Base-by-base conservation (phyloP, 768 basidiomycete genomes). In the Lentinula raphanica region DNA sequence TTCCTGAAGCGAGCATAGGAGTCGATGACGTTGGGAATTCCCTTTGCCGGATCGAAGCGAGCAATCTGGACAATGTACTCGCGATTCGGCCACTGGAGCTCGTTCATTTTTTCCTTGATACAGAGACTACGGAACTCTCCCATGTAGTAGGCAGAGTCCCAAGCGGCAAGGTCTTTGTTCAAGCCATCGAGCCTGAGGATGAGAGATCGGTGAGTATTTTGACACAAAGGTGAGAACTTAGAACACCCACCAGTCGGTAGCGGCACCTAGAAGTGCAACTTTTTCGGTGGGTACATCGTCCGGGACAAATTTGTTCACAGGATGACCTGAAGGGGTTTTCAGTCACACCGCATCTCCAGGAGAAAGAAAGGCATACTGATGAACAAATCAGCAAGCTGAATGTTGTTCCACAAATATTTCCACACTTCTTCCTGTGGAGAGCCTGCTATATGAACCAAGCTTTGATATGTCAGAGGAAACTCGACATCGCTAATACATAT, bases 391-490 rank as follows among this genome's bases (percentile, higher is more conserved):
- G 91, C 88, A 29, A 87, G 79, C 68, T 92, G 80, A 66, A 98
- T 93, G 71, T 91, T 94, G 64, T 92, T 87, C 88, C 90, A 97
- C 13, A 98, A 81, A 72, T 94, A 98, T 65, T 94, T 83, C 94
- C 94, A 98, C 17, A 95, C 93, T 64, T 90, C 88, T 67, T 88
- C 85, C 67, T 95, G 93, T 21, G 92, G 90, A 12, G 92, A 93
- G 29, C 86, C 88, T 23, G 84, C 74, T 25, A 84, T 78, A 69
- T 94, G 90, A 23, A 92, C 85, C 40, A 97, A 35, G 21, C 51
- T 53, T 29, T 8, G 7, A 11, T 25, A 27, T 23, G 27, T 53
- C n/a, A 39, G 36, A 27, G 15, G n/a, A 38, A 4, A 8, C 11
- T 15, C 8, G 1, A 23, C 9, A 11, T 19, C 7, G 7, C 23